phyloP scores from a whole-genome alignment of 176 grass and related monocot species.

The Miscanthus lutarioriparius region DNA sequence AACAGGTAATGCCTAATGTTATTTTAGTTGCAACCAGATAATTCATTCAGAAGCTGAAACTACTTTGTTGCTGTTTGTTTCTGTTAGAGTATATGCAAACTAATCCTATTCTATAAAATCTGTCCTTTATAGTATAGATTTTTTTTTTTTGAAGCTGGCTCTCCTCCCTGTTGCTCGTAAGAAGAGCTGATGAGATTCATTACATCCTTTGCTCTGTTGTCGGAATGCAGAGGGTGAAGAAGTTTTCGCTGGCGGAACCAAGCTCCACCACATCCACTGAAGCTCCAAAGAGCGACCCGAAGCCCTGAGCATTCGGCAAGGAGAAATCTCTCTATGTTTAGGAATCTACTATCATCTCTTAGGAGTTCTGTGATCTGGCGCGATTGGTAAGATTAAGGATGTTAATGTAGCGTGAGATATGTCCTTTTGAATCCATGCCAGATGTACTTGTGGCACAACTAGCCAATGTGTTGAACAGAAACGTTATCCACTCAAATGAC shows the following conservation, averaged over 20 bases:
- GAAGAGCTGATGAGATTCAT: neutral
- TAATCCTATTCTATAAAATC: neutral
- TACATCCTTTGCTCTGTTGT: slow-evolving; percentile 17
- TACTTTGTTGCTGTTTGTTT: neutral
- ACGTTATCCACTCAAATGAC: neutral
- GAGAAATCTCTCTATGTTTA: neutral
- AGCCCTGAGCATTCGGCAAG: neutral
- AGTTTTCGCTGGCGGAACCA: slow-evolving; percentile 65
- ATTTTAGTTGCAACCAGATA: neutral
- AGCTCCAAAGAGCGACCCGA: slow-evolving; percentile 44
- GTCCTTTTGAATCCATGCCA: neutral
- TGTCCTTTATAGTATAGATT: neutral
- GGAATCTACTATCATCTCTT: neutral
- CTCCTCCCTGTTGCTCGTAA: neutral
- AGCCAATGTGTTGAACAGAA: neutral
- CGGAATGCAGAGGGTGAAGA: slow-evolving; percentile 70
- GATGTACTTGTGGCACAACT: neutral
- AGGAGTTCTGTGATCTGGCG: neutral
- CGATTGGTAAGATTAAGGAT: neutral
- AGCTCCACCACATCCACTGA: slow-evolving; percentile 32
- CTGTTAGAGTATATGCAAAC: neutral
- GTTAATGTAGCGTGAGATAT: neutral
- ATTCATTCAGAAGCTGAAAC: neutral
- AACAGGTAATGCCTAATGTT: neutral
- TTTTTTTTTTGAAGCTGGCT: neutral